These are phyloP conservation scores for Besnoitia besnoiti DNA, from an alignment of 169 alveolate species.

Conservation along the genomic window DNA sequence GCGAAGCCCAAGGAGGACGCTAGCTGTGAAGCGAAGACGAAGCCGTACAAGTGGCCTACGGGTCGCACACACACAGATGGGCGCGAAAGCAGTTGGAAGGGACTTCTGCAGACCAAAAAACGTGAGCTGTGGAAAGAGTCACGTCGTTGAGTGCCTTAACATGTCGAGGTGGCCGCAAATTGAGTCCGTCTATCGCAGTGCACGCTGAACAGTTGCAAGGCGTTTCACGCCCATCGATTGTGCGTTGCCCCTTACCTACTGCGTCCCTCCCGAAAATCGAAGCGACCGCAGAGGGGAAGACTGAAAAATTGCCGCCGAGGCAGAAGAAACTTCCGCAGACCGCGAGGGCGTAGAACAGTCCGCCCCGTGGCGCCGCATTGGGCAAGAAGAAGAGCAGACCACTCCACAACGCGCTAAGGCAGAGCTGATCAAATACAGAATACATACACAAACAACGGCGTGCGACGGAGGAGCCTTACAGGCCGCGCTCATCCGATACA, in stretches of 20 bases:
- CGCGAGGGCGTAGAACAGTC: neutral
- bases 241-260: slow-evolving; percentile 19
- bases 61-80: no score
- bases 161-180: no score
- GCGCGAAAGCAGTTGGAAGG: no score
- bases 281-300: slow-evolving; percentile 33
- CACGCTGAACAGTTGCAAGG: no score
- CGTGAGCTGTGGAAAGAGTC: no score
- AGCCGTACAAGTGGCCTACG: slow-evolving; percentile 45
- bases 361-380: neutral
- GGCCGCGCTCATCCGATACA: no score
- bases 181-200: no score
- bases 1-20: slow-evolving; percentile 42
- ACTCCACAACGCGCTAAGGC: slow-evolving; percentile 26
- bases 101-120: no score
- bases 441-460: neutral
- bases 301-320: slow-evolving; percentile 53
- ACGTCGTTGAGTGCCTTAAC: no score
- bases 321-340: slow-evolving; percentile 50
- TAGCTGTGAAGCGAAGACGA: slow-evolving; percentile 31
- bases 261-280: slow-evolving; percentile 38
- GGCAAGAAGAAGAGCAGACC: slow-evolving; percentile 34
- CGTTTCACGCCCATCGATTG: no score
- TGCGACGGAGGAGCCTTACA: no score
- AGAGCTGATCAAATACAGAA: neutral